Evolutionary conservation across 1,139 yeast genomes (phyloP), one percentile per base, ranked within the genome.

Genomic region (Casaregolazyma suthepensis): DNA sequence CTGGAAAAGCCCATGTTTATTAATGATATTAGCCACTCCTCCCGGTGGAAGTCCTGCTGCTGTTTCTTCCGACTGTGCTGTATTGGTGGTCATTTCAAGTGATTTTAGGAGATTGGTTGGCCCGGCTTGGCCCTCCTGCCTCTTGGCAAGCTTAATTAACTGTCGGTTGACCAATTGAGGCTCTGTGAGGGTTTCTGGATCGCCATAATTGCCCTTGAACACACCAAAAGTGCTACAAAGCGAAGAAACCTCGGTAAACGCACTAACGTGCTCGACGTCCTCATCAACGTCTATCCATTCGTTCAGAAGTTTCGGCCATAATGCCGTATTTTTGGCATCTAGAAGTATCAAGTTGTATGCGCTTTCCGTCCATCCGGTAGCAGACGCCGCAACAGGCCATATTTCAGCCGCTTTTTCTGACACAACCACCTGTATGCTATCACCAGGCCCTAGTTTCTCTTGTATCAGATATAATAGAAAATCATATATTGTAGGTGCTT

Each of bases 1-100:
- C 46, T 57, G 59, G 22, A 55, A 55, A 42, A 60, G 53, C 1
- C 63, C 63, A 1, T 54, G 56, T 26, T 47, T 56, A 43, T 48
- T 52, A 23, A 43, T 48, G 31, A 55, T 44, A 17, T 48, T 48
- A 20, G 50, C 52, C 18, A 50, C 42, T 17, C 52, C 52, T 46
- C 45, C 45, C 5, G 54, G 40, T 7, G 54, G 50, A 18, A 51
- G 42, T 10, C 52, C 52, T 5, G 52, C 52, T 12, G 44, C 13
- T 10, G 20, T 44, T 35, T 49, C 52, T 23, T 47, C 50, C 9
- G 50, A 43, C 38, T 47, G 44, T 15, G 50, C 17, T 5, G 50
- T 38, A 15, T 43, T 50, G 15, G 37, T 26, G 7, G 26, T 45
- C 29, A 38, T 38, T 20, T 45, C 46, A 19, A 18, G n/a, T 13